A percentile compares a stretch with the other conserved stretches of the same genome.
Conservation (phyloP, 768 basidiomycete genomes). For the Rubroboletus pulcherrimus region DNA sequence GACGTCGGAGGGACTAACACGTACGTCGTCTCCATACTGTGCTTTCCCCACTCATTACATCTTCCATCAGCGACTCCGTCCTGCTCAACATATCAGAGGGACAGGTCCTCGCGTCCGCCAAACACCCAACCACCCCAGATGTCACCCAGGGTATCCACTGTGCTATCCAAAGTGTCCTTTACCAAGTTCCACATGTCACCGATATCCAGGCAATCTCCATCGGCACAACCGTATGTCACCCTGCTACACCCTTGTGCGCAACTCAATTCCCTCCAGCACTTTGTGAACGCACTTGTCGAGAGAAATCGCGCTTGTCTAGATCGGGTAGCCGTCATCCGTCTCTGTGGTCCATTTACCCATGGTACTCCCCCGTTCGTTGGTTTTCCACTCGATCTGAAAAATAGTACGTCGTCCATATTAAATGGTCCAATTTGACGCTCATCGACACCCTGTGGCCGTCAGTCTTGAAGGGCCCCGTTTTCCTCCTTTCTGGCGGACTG, state of each 20-base stretch:
- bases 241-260: rapidly evolving
- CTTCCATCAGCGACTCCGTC: constrained; percentile 29
- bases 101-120: constrained; percentile 33
- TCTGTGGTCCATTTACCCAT: constrained; percentile 57
- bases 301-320: constrained; percentile 48
- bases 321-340: constrained; percentile 60
- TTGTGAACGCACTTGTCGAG: constrained; percentile 61
- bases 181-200: constrained; percentile 32
- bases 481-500: constrained; percentile 36
- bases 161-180: constrained; percentile 46
- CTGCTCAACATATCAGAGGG: constrained; percentile 17
- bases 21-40: constrained; percentile 4
- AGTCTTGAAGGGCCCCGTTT: constrained; percentile 30
- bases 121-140: constrained; percentile 53
- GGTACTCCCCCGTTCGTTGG: constrained; percentile 56
- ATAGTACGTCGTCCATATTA: constrained; percentile 22
- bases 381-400: constrained; percentile 39
- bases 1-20: constrained; percentile 36
- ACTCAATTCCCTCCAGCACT: constrained; percentile 33
- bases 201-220: constrained; percentile 51
- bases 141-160: constrained; percentile 56
- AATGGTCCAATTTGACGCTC: background rate
- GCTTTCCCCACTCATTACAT: background rate
- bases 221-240: constrained; percentile 50
- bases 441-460: background rate